A percentile compares a stretch with the other conserved stretches of the same genome.
Evolutionary conservation across 2,329 filamentous ascomycete species (phyloP).

Genomic region (Xylariales sp.): DNA sequence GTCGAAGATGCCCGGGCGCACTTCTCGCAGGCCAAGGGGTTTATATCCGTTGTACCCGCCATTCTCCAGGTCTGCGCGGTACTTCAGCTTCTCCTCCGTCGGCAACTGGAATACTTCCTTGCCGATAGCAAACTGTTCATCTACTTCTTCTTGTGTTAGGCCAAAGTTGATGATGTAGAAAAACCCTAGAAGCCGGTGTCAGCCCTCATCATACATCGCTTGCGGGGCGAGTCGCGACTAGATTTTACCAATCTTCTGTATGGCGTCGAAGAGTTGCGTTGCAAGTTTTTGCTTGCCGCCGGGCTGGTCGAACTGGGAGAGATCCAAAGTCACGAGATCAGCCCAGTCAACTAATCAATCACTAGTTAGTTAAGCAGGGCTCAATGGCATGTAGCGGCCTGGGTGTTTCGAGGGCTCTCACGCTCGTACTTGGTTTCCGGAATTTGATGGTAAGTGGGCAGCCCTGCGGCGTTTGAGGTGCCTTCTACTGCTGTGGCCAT

Average conservation of each 20-base stretch:
- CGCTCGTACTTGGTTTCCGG: constrained; percentile 52
- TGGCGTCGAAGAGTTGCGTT: constrained; percentile 65
- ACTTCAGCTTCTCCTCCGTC: constrained; percentile 69
- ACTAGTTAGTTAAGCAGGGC: background rate
- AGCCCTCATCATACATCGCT: background rate
- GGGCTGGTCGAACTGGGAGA: constrained; percentile 64
- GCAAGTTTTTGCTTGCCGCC: constrained; percentile 66
- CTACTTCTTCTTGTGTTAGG: constrained; percentile 68
- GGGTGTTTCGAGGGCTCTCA: constrained; percentile 37
- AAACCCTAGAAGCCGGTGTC: constrained; percentile 56
- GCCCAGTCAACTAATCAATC: constrained; percentile 59
- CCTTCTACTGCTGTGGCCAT: constrained; percentile 40
- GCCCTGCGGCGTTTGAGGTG: constrained; percentile 33
- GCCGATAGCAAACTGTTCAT: constrained; percentile 70
- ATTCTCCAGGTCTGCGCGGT: constrained; percentile 60
- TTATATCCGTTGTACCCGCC: constrained; percentile 70
- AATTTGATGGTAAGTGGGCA: constrained; percentile 51
- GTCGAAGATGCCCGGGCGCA: constrained; percentile 51
- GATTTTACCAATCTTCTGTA: constrained; percentile 55
- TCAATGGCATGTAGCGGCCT: background rate
- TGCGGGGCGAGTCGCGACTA: background rate
- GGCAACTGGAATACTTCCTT: constrained; percentile 68
- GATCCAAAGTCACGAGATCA: constrained; percentile 67
- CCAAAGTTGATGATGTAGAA: constrained; percentile 74
- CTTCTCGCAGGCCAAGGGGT: constrained; percentile 55